Evolutionary conservation across 257 asterid species (phyloP).

Genomic region (Ilex aquifolium): DNA sequence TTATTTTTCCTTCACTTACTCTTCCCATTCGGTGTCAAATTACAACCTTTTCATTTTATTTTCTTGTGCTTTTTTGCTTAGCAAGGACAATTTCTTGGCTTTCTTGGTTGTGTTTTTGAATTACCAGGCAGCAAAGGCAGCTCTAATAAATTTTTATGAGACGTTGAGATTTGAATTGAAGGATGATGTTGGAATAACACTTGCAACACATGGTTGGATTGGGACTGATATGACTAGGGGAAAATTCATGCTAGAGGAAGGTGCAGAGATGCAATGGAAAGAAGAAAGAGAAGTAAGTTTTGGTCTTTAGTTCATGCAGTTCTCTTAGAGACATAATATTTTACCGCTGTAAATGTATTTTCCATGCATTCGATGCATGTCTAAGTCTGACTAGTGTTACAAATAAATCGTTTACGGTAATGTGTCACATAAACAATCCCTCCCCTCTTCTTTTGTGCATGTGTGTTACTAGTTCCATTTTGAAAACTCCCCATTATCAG

Average conservation of each 20-base stretch:
- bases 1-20: too few species aligned
- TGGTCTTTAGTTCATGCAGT: background rate
- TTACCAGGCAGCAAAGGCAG: constrained; percentile 79
- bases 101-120: background rate
- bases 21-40: too few species aligned
- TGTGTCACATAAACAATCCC: too few species aligned
- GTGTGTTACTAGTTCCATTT: too few species aligned
- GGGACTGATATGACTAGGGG: constrained; percentile 77
- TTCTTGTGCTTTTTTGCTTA: background rate
- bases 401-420: too few species aligned
- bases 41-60: background rate
- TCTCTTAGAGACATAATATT: background rate
- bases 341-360: too few species aligned
- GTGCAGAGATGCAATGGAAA: constrained; percentile 96
- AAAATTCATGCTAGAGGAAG: constrained; percentile 81
- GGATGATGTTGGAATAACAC: constrained; percentile 69
- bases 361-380: too few species aligned
- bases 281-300: constrained; percentile 79
- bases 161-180: constrained; percentile 74
- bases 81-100: too few species aligned
- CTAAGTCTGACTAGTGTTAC: too few species aligned
- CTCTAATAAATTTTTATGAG: constrained; percentile 74
- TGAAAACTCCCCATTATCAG: too few species aligned
- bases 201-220: constrained; percentile 89
- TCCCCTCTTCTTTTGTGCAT: too few species aligned